Conservation (phyloP, 805 yeast species). For the Kazachstania viticola region DNA sequence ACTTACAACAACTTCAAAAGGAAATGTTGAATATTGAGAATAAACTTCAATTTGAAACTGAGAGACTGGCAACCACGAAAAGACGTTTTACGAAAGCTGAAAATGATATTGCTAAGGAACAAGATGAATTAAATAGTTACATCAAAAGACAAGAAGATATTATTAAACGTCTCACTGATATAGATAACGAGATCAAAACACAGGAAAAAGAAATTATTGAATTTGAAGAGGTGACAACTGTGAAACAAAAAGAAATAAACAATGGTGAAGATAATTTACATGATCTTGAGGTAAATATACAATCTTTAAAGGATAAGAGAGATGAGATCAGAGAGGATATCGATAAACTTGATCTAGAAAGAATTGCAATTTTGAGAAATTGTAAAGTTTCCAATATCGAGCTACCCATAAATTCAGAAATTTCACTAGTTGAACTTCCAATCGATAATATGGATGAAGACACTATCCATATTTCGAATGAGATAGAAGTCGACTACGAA, state of each 20-base stretch:
- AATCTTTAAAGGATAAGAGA: slow-evolving; percentile 25
- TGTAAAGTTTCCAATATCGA: slow-evolving; percentile 64
- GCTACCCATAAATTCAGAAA: slow-evolving; percentile 51
- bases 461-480: slow-evolving; percentile 31
- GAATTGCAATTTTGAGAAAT: slow-evolving; percentile 47
- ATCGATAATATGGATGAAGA: slow-evolving; percentile 39
- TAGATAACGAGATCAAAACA: slow-evolving; percentile 33
- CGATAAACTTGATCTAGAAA: slow-evolving; percentile 43
- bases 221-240: slow-evolving; percentile 23
- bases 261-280: slow-evolving; percentile 38
- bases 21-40: slow-evolving; percentile 51
- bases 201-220: slow-evolving; percentile 27
- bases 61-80: slow-evolving; percentile 41
- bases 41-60: slow-evolving; percentile 53
- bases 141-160: slow-evolving; percentile 25
- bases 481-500: slow-evolving; percentile 45
- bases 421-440: slow-evolving; percentile 45
- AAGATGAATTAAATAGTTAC: slow-evolving; percentile 24
- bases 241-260: slow-evolving; percentile 27
- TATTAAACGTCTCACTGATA: slow-evolving; percentile 26
- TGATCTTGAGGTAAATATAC: slow-evolving; percentile 25
- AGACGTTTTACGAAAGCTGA: slow-evolving; percentile 35
- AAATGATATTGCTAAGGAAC: slow-evolving; percentile 29
- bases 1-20: slow-evolving; percentile 47
- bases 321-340: slow-evolving; percentile 39